phyloP scores from a whole-genome alignment of 306 rosid genomes.

The Echinosophora koreensis region DNA sequence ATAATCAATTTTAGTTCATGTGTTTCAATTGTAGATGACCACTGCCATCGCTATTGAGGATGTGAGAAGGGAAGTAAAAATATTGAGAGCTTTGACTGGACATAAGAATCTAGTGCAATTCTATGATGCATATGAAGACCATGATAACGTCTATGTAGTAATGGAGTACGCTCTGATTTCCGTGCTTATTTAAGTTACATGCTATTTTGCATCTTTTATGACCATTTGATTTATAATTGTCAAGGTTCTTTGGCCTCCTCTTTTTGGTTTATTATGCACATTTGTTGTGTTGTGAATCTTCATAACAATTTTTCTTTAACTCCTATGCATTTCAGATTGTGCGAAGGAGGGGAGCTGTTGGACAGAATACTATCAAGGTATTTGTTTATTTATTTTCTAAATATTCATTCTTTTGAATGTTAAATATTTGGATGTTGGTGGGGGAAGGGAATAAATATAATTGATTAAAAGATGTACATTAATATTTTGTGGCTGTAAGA shows the following conservation, averaged over 20 bases:
- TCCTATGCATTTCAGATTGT: conserved; percentile 59
- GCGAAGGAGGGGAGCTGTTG: conserved; percentile 90
- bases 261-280: conserved; percentile 23
- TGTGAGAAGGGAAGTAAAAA: conserved; percentile 85
- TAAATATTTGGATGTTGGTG: conserved; percentile 17
- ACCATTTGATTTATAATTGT: conserved; percentile 1
- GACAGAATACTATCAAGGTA: conserved; percentile 87
- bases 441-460: conserved; percentile 20
- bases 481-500: conserved; percentile 15
- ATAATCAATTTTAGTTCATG: conserved; percentile 25
- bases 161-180: conserved; percentile 76
- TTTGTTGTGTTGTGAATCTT: conserved; percentile 1
- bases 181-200: conserved; percentile 23
- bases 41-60: conserved; percentile 90
- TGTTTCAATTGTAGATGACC: conserved; percentile 67
- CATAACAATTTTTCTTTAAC: conserved; percentile 1
- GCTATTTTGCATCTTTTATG: neutral
- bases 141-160: conserved; percentile 73
- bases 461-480: neutral
- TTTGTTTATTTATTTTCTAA: neutral
- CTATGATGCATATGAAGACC: conserved; percentile 81
- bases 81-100: conserved; percentile 78
- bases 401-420: conserved; percentile 8
- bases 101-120: conserved; percentile 75
- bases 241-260: neutral